Conservation (phyloP, 2,329 filamentous ascomycete species). For the Plenodomus tracheiphilus region DNA sequence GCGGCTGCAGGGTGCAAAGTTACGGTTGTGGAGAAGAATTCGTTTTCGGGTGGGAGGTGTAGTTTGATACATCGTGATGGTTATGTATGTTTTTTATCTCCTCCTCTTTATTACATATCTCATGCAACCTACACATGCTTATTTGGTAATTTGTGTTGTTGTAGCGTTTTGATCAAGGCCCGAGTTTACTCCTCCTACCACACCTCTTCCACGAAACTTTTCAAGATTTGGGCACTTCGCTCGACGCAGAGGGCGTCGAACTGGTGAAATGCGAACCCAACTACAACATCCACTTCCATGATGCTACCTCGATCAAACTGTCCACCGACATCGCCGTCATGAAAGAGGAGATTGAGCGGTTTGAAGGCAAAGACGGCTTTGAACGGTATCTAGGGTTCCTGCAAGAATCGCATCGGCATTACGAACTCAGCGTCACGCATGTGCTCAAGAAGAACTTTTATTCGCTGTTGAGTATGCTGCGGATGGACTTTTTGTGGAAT, state of each 20-base stretch:
- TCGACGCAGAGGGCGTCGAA: conserved; percentile 67
- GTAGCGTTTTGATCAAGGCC: conserved; percentile 74
- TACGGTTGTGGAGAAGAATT: conserved; percentile 79
- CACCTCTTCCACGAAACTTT: conserved; percentile 72
- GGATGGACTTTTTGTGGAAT: conserved; percentile 61
- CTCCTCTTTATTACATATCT: background rate
- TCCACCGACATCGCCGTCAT: conserved; percentile 71
- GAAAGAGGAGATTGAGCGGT: conserved; percentile 72
- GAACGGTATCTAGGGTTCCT: conserved; percentile 69
- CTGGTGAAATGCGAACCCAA: conserved; percentile 75
- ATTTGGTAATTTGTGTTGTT: conserved; percentile 4
- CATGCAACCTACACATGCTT: background rate
- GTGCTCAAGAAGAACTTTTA: conserved; percentile 71
- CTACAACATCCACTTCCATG: conserved; percentile 74
- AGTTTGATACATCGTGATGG: conserved; percentile 64
- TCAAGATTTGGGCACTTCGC: conserved; percentile 66
- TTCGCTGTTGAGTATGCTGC: conserved; percentile 59
- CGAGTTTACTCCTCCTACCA: conserved; percentile 72
- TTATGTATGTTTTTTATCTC: conserved; percentile 49
- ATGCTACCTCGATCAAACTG: conserved; percentile 65
- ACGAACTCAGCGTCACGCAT: conserved; percentile 67
- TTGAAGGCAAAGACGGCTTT: conserved; percentile 72
- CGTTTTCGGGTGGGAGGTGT: conserved; percentile 72
- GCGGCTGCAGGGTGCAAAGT: conserved; percentile 71
- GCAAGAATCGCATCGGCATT: conserved; percentile 69